Evolutionary conservation across 2,329 filamentous ascomycete genomes (phyloP), one percentile per base, ranked within the genome.

Genomic region (Cytospora paraplurivora): DNA sequence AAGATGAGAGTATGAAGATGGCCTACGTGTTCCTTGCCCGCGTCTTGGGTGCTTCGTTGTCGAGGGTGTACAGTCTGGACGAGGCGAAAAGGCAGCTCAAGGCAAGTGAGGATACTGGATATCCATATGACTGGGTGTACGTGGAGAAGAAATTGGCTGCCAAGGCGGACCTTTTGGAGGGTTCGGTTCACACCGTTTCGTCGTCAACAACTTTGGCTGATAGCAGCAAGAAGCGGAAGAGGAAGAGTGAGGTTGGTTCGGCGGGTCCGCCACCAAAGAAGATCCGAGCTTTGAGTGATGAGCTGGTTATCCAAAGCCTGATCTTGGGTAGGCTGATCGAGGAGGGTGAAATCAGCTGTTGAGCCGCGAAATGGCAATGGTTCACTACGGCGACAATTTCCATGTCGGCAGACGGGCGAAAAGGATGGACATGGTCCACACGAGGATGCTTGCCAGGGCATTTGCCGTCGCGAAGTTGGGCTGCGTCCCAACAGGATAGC

Each of bases 271-370:
- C 77, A 51, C 78, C 81, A 13, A 80, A 82, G 69, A 83, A 76
- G 65, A 80, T 93, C 44, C 84, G 83, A 67, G 83, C 95, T 52
- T 84, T 96, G 59, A 89, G 88, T 62, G 89, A 96, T 73, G 94
- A 98, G 76, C 87, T 94, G 72, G 87, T 98, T 27, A 88, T 96
- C 62, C 94, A 99, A 80, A 97, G 93, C 74, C 79, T 98, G 64
- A 97, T 99, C 67, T 75, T 97, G 57, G 94, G 93, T 0, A 85
- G 87, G 66, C 77, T 97, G 69, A 85, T 93, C 59, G 88, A 91
- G 66, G 84, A 86, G 56, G 81, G 78, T 13, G 82, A 86, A 68
- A 71, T 79, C 65, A 62, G 68, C 19, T 67, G 61, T 21, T 71
- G 54, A 57, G 21, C 3, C 5, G 8, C 4, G 17, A n/a, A 15